These are phyloP conservation scores for Kwoniella europaea DNA, from an alignment of 768 basidiomycete genomes.

Conservation along the genomic window DNA sequence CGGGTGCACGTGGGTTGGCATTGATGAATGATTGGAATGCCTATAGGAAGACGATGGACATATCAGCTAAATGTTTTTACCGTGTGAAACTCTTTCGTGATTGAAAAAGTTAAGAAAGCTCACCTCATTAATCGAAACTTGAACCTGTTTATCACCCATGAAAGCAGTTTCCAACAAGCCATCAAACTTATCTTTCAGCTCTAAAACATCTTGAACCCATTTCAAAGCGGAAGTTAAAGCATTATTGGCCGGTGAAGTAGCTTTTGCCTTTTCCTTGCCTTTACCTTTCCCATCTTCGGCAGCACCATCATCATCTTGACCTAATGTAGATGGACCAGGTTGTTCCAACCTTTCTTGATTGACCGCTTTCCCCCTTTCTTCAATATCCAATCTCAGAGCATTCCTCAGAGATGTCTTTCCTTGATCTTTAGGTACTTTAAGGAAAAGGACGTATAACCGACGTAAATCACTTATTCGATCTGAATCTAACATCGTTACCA, in stretches of 20 bases:
- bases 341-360: slow-evolving; percentile 63
- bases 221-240: slow-evolving; percentile 71
- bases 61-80: too few relatives aligned
- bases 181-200: slow-evolving; percentile 91
- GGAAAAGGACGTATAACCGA: slow-evolving; percentile 78
- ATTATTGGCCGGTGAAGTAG: slow-evolving; percentile 39
- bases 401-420: slow-evolving; percentile 71
- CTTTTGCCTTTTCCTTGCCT: slow-evolving; percentile 55
- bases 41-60: slow-evolving; percentile 60
- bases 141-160: slow-evolving; percentile 72
- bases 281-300: slow-evolving; percentile 34
- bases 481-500: slow-evolving; percentile 83
- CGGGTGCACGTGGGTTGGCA: slow-evolving; percentile 80
- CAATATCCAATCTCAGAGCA: slow-evolving; percentile 73
- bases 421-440: slow-evolving; percentile 64
- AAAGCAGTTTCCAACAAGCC: slow-evolving; percentile 73
- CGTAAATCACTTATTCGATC: slow-evolving; percentile 76
- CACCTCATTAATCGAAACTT: slow-evolving; percentile 84
- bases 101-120: neutral
- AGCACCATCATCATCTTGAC: slow-evolving; percentile 23
- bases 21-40: slow-evolving; percentile 94
- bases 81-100: too few relatives aligned
- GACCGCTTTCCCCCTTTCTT: slow-evolving; percentile 75
- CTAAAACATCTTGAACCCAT: slow-evolving; percentile 92
- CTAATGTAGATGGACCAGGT: slow-evolving; percentile 29